Evolutionary conservation across 768 basidiomycete species (phyloP).

Genomic region (Tremella fuciformis): DNA sequence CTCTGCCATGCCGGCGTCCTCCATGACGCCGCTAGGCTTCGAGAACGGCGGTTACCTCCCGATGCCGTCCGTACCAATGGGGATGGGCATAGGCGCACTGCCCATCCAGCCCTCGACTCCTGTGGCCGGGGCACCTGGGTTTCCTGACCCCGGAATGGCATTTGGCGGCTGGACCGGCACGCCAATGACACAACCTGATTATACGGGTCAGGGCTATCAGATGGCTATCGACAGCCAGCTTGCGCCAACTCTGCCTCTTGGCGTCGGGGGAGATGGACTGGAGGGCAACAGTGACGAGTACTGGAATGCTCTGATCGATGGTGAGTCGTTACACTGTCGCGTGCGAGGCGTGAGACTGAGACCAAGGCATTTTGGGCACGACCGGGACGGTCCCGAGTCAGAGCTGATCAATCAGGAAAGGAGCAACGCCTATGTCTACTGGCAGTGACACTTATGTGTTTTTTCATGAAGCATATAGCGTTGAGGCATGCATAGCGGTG

Average conservation of each 20-base stretch:
- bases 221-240: not conserved
- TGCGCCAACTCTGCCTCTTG: conserved; percentile 8
- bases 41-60: conserved; percentile 23
- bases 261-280: conserved; percentile 9
- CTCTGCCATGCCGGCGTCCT: conserved; percentile 23
- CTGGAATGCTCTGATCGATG: conserved; percentile 52
- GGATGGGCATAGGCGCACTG: not conserved
- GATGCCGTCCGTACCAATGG: conserved; percentile 10
- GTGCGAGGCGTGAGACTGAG: not conserved
- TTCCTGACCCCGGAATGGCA: not conserved
- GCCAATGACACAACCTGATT: conserved; percentile 5
- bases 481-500: too few relatives aligned
- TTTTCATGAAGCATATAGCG: too few relatives aligned
- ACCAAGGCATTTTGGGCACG: conserved; percentile 7
- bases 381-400: conserved; percentile 1
- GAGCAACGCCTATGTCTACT: too few relatives aligned
- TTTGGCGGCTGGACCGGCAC: conserved; percentile 6
- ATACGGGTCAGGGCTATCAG: not conserved
- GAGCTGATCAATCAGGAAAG: not conserved
- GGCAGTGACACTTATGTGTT: too few relatives aligned
- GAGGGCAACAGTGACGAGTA: conserved; percentile 43
- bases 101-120: not conserved
- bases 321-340: conserved; percentile 25
- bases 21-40: conserved; percentile 11
- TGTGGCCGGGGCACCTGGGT: not conserved